Percentiles rank a stretch among this genome's conserved stretches.
These are phyloP conservation scores for Pythium periplocum DNA, from an alignment of 352 stramenopile species.

Conservation along the genomic window DNA sequence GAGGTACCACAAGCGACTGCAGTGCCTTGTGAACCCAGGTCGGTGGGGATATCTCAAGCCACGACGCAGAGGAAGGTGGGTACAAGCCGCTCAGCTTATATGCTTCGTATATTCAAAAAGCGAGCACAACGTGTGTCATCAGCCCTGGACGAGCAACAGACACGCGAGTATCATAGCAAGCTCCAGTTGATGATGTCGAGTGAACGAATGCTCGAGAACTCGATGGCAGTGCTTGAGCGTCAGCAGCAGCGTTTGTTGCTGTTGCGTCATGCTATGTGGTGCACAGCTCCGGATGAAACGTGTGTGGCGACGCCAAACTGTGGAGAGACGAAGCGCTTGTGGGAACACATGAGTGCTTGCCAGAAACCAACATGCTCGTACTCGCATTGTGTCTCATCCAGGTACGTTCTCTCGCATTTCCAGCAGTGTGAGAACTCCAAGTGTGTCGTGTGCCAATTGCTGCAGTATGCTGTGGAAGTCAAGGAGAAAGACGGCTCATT, in stretches of 20 bases:
- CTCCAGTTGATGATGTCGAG: conserved; percentile 74
- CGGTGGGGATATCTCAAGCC: conserved; percentile 12
- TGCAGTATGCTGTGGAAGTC: conserved; percentile 95
- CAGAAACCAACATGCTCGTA: conserved; percentile 97
- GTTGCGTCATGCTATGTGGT: conserved; percentile 97
- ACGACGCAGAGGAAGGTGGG: conserved; percentile 12
- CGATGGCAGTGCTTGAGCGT: conserved; percentile 94
- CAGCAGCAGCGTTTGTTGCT: conserved; percentile 97
- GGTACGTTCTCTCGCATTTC: conserved; percentile 98
- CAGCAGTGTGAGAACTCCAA: conserved; percentile 97
- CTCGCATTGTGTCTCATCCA: conserved; percentile 98
- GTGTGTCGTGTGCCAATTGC: conserved; percentile 97
- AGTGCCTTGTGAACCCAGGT: conserved; percentile 23
- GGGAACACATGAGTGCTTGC: conserved; percentile 98
- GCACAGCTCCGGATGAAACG: conserved; percentile 89
- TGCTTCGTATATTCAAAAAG: conserved; percentile 76
- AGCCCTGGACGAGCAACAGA: conserved; percentile 69
- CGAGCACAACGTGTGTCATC: conserved; percentile 76
- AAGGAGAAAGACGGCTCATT: conserved; percentile 87
- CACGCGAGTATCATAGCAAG: conserved; percentile 81
- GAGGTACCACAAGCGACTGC: conserved; percentile 22
- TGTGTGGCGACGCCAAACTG: conserved; percentile 96
- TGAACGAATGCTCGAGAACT: conserved; percentile 66
- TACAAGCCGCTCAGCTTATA: conserved; percentile 64
- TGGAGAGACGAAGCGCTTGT: conserved; percentile 97